These are phyloP conservation scores for Pleoardoris graminearum DNA, from an alignment of 2,329 filamentous ascomycete genomes.

Conservation along the genomic window DNA sequence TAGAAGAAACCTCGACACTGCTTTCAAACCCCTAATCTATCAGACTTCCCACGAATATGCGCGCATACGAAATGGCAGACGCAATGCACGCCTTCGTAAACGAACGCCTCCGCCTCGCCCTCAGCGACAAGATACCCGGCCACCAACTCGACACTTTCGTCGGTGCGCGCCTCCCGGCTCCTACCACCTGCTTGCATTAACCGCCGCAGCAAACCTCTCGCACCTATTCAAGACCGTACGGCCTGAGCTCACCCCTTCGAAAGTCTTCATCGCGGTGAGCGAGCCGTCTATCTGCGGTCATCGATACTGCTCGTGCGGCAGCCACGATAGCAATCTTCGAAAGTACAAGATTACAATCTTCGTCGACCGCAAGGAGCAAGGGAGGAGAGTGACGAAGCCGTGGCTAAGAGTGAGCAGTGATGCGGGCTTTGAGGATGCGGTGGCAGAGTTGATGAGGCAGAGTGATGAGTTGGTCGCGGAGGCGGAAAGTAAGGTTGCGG, in stretches of 20 bases:
- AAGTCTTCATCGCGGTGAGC: constrained; percentile 11
- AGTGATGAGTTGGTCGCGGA: constrained; percentile 4
- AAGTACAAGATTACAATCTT: constrained; percentile 13
- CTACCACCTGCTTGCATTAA: neutral
- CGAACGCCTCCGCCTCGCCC: constrained; percentile 8
- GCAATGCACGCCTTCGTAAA: constrained; percentile 7
- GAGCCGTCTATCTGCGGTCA: constrained; percentile 8
- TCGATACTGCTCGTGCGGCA: constrained; percentile 8
- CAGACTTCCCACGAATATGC: too few relatives aligned
- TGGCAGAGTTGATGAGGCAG: neutral
- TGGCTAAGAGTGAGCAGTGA: constrained; percentile 7
- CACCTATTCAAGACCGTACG: constrained; percentile 7
- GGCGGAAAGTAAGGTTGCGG: neutral
- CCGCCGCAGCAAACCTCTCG: constrained; percentile 1
- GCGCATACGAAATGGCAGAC: neutral
- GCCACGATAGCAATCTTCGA: neutral
- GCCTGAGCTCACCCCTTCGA: constrained; percentile 4
- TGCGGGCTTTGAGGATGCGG: constrained; percentile 7
- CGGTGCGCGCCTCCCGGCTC: neutral
- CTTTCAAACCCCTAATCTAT: neutral
- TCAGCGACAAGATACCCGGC: constrained; percentile 5
- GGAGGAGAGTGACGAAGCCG: constrained; percentile 6
- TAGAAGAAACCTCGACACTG: too few relatives aligned
- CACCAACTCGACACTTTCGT: constrained; percentile 6
- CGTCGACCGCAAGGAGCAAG: constrained; percentile 10